Evolutionary conservation across 176 grass and related monocot species (phyloP).

Genomic region (Alloteropsis semialata): DNA sequence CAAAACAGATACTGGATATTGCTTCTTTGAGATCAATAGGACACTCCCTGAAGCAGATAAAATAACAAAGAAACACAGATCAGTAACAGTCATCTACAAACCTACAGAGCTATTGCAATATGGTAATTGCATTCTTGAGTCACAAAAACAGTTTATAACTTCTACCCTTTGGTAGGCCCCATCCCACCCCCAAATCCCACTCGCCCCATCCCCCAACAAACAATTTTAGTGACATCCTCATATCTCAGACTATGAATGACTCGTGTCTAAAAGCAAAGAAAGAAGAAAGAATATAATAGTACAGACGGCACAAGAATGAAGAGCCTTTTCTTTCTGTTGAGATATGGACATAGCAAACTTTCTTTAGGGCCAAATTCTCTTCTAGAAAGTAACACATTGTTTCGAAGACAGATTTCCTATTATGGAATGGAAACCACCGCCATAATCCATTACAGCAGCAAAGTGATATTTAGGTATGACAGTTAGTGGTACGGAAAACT

Average conservation of each 20-base stretch:
- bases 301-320: not conserved
- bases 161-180: no score
- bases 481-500: not conserved
- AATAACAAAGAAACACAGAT: not conserved
- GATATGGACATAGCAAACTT: not conserved
- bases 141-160: not conserved
- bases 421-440: not conserved
- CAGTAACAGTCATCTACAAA: not conserved
- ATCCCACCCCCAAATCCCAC: not conserved
- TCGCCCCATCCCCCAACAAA: no score
- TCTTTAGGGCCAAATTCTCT: not conserved
- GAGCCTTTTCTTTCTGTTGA: not conserved
- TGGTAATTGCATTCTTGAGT: not conserved
- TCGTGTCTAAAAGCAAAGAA: not conserved
- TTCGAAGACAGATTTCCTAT: not conserved
- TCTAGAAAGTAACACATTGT: not conserved
- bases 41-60: constrained; percentile 71
- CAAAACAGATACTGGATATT: constrained; percentile 96
- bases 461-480: not conserved
- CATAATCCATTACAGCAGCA: not conserved
- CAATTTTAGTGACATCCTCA: not conserved
- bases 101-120: not conserved
- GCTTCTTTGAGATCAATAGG: constrained; percentile 99
- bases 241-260: not conserved
- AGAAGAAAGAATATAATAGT: not conserved